Base-by-base conservation (phyloP, 768 basidiomycete species). In the Leccinum pellstonianum region DNA sequence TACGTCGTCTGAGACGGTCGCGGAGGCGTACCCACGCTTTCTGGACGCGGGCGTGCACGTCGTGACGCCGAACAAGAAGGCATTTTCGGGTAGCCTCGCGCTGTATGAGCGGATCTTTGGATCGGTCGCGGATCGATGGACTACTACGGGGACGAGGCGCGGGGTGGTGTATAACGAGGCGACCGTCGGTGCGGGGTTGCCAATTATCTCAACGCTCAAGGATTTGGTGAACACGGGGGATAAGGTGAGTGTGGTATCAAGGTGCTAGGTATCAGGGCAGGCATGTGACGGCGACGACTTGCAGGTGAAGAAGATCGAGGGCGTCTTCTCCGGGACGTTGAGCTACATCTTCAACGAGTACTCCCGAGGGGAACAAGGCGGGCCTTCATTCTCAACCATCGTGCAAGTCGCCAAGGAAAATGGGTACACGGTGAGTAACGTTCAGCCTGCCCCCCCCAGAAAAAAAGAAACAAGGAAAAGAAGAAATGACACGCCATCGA, bases 301-400 rank as follows among this genome's bases (percentile, higher is more conserved):
- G 19, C 61, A 91, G 88, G 79, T 96, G 62, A 77, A 81, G 67
- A 96, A 93, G 80, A 92, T 98, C 64, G 97, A 99, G 74, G 97
- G 97, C 41, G 97, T 98, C 21, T 93, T 99, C 75, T 95, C 92
- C 5, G 97, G 97, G 9, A 99, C 97, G 3, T 86, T 99, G 81
- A 93, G 90, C 71, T 99, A 98, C 78, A 98, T 99, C 77, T 99
- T 99, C 83, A 98, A 98, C 77, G 87, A 94, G 93, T 95, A 77
- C 88, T 74, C 91, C 3, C 87, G 85, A 4, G 86, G 84, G 2
- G 80, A 82, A 50, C 76, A 85, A 5, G 82, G 83, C 52, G 89
- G 88, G 0, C 87, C 88, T 1, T 77, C 78, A 29, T 98, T 99
- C 77, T 96, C 94, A 5, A 87, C 91, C 25, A 88, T 98, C 37